phyloP scores from a whole-genome alignment of 2,329 filamentous ascomycete species.

The Venturia oleaginea region DNA sequence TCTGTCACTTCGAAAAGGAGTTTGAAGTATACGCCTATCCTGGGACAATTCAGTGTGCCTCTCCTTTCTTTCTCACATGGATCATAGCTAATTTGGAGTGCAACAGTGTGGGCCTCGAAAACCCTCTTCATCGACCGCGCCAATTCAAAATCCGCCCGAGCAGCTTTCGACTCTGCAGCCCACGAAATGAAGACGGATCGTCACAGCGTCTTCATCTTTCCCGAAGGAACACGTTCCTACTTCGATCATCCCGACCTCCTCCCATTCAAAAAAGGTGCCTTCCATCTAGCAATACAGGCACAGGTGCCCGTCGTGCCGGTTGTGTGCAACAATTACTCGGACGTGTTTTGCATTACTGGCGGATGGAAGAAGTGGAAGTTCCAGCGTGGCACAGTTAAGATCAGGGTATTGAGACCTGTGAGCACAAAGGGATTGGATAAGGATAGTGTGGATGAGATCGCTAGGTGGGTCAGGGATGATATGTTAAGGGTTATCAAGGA shows the following conservation, averaged over 20 bases:
- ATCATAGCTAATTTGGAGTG: background rate
- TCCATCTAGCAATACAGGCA: slow-evolving; percentile 90
- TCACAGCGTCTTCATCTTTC: slow-evolving; percentile 74
- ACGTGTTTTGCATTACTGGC: slow-evolving; percentile 27
- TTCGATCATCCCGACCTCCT: slow-evolving; percentile 69
- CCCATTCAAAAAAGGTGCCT: slow-evolving; percentile 98
- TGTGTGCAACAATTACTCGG: slow-evolving; percentile 41
- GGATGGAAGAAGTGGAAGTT: slow-evolving; percentile 52
- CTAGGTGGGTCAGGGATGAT: slow-evolving; percentile 56
- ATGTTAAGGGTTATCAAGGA: slow-evolving; percentile 57
- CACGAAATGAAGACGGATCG: slow-evolving; percentile 61
- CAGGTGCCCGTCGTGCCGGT: slow-evolving; percentile 87
- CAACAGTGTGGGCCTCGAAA: slow-evolving; percentile 60
- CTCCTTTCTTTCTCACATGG: background rate
- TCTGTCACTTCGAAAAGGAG: slow-evolving; percentile 87
- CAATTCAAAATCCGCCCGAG: slow-evolving; percentile 71
- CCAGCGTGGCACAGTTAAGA: slow-evolving; percentile 9
- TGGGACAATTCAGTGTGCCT: slow-evolving; percentile 77
- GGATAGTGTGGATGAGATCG: slow-evolving; percentile 68
- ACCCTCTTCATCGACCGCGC: slow-evolving; percentile 92
- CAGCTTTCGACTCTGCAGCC: slow-evolving; percentile 77
- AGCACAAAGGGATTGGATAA: slow-evolving; percentile 62
- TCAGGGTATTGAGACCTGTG: slow-evolving; percentile 68
- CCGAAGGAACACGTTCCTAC: slow-evolving; percentile 90
- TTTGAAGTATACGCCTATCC: slow-evolving; percentile 67